Evolutionary conservation across 768 basidiomycete species (phyloP).

Genomic region (Trametes coccinea): DNA sequence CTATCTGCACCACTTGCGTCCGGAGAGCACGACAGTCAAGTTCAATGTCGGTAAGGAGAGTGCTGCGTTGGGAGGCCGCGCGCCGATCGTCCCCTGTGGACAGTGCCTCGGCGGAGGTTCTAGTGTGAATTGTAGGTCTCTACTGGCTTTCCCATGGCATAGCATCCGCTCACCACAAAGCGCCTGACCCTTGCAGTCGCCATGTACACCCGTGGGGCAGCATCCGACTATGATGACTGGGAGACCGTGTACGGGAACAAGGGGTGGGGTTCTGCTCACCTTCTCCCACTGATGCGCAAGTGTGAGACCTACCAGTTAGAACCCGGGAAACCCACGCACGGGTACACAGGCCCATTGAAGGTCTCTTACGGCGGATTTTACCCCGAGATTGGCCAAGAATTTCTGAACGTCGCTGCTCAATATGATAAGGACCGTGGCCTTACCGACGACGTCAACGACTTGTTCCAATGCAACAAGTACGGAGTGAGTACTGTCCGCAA

Average conservation of each 20-base stretch:
- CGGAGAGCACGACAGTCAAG: constrained; percentile 43
- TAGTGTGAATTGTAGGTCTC: constrained; percentile 50
- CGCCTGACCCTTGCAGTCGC: background rate
- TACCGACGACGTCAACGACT: constrained; percentile 27
- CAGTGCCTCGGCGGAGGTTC: constrained; percentile 61
- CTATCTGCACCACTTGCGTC: constrained; percentile 42
- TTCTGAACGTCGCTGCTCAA: constrained; percentile 44
- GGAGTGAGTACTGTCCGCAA: constrained; percentile 23
- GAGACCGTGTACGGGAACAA: constrained; percentile 46
- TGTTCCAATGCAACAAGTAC: constrained; percentile 29
- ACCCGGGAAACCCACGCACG: constrained; percentile 34
- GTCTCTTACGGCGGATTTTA: constrained; percentile 44
- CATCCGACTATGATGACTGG: constrained; percentile 67
- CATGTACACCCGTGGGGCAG: constrained; percentile 54
- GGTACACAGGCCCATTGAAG: constrained; percentile 34
- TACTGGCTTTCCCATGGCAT: too few relatives aligned
- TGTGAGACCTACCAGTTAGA: constrained; percentile 38
- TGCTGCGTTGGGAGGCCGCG: constrained; percentile 45
- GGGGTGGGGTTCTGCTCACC: constrained; percentile 56
- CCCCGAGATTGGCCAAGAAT: constrained; percentile 46
- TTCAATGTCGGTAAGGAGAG: constrained; percentile 41
- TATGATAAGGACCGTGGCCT: constrained; percentile 42
- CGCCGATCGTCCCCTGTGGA: constrained; percentile 43
- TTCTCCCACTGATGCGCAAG: constrained; percentile 57
- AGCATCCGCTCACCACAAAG: background rate